Conservation (phyloP, 2,329 filamentous ascomycete genomes). For the Seiridium unicorne region DNA sequence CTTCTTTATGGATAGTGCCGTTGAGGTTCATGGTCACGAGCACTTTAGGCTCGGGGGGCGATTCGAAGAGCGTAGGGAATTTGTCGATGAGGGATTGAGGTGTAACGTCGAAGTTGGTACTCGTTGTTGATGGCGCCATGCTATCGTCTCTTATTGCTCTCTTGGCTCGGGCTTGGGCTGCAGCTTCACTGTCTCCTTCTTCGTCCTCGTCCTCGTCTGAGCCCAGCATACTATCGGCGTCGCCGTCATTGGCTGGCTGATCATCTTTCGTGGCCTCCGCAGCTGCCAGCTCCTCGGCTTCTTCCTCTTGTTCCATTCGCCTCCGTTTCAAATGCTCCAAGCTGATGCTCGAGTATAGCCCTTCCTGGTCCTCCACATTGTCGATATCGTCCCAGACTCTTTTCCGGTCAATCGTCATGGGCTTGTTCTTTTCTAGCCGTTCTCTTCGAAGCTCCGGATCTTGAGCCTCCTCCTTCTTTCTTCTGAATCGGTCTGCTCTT, state of each 20-base stretch:
- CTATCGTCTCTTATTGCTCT: constrained; percentile 48
- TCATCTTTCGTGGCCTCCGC: constrained; percentile 41
- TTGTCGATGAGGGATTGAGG: constrained; percentile 58
- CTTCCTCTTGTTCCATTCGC: constrained; percentile 46
- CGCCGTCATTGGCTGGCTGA: constrained; percentile 45
- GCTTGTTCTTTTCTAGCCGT: constrained; percentile 75
- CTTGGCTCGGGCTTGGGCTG: constrained; percentile 43
- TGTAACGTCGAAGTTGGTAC: constrained; percentile 63
- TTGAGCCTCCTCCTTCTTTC: constrained; percentile 82
- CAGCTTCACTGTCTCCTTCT: constrained; percentile 28
- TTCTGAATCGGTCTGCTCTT: constrained; percentile 72
- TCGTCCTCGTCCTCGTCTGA: constrained; percentile 50
- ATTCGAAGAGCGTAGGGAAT: constrained; percentile 62
- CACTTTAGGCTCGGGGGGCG: constrained; percentile 71
- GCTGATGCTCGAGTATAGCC: constrained; percentile 54
- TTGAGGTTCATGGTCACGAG: constrained; percentile 90
- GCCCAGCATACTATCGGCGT: constrained; percentile 77
- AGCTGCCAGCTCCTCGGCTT: constrained; percentile 45
- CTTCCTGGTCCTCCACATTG: constrained; percentile 39
- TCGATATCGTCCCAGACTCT: constrained; percentile 83
- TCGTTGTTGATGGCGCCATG: constrained; percentile 57
- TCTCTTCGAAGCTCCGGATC: constrained; percentile 74
- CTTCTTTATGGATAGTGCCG: constrained; percentile 82
- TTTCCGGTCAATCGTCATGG: constrained; percentile 81
- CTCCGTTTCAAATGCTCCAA: constrained; percentile 58